Base-by-base conservation (phyloP, 2,329 filamentous ascomycete genomes). In the Neonectria punicea region DNA sequence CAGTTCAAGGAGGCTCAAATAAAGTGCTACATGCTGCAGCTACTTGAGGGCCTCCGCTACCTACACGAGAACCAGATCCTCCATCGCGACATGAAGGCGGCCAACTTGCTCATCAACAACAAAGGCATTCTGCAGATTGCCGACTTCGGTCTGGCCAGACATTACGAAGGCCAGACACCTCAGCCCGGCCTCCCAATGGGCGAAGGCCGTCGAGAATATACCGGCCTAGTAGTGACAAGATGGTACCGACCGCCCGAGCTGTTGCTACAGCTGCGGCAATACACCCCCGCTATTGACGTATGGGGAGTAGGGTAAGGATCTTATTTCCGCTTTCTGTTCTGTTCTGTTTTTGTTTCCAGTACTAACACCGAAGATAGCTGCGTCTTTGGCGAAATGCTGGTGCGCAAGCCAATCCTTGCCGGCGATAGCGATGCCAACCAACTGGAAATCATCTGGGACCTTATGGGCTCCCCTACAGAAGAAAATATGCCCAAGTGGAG, bases 61-160 rank as follows among this genome's bases (percentile, higher is more conserved):
- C 85, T 99, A 47, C 96, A 99, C 82, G 92, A 94, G 67, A 93
- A 87, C 76, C 87, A 92, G 74, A 98, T 99, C 69, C 84, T 99
- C 25, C 96, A 99, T 78, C 91, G 96, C 77, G 96, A 99, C 76
- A 98, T 99, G 94, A 99, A 99, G 83, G 96, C 96, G 2, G 96
- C 96, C 75, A 99, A 99, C 77, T 86, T 99, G 34, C 88, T 99
- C 64, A 99, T 99, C 80, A 97, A 93, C 82, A 98, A 99, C 80
- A 87, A 89, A 60, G 96, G 96, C 22, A 91, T 97, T 61, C 87
- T 99, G 11, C 95, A 98, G 79, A 98, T 99, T 80, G 96, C 94
- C 46, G 96, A 99, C 83, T 99, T 99, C 74, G 96, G 96, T 72
- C 87, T 99, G 36, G 96, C 96, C 8, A 87, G 96, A 74, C 93